Evolutionary conservation across 2,329 filamentous ascomycete genomes (phyloP).

Genomic region (Colletotrichum phormii): DNA sequence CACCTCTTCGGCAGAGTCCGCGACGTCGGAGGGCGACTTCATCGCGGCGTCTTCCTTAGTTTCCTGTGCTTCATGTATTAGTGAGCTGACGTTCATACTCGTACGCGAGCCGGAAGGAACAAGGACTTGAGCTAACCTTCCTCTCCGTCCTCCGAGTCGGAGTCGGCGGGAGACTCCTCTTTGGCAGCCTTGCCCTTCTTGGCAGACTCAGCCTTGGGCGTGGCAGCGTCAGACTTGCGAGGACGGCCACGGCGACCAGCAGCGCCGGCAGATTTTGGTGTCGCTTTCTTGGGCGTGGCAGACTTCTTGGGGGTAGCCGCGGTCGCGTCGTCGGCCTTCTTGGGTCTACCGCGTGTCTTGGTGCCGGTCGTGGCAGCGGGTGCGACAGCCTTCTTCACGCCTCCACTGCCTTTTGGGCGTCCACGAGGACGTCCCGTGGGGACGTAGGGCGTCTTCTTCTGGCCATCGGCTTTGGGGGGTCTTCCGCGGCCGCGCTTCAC

Average conservation of each 20-base stretch:
- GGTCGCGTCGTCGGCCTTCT: conserved; percentile 40
- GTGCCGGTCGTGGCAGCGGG: conserved; percentile 28
- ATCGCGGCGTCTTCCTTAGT: not conserved
- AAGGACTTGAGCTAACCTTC: conserved; percentile 26
- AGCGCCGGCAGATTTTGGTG: conserved; percentile 1
- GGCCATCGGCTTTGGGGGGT: conserved; percentile 52
- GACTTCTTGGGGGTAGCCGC: conserved; percentile 4
- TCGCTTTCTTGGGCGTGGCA: conserved; percentile 30
- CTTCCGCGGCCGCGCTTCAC: conserved; percentile 52
- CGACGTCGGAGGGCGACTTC: conserved; percentile 20
- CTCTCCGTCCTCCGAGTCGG: conserved; percentile 20
- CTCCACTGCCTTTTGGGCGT: conserved; percentile 56
- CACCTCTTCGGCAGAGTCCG: conserved; percentile 30
- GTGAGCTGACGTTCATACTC: conserved; percentile 18
- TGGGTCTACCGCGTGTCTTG: conserved; percentile 46
- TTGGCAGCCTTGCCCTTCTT: conserved; percentile 34
- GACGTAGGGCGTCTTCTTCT: conserved; percentile 49
- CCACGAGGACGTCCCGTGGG: conserved; percentile 60
- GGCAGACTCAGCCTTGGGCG: conserved; percentile 40
- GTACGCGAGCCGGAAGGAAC: not conserved
- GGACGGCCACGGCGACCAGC: conserved; percentile 47
- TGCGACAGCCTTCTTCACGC: conserved; percentile 43
- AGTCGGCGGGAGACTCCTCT: conserved; percentile 12
- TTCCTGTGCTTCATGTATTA: conserved; percentile 11
- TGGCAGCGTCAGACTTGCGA: conserved; percentile 43